Evolutionary conservation across 2,329 filamentous ascomycete species (phyloP).

Genomic region (Sclerotinia nivalis): DNA sequence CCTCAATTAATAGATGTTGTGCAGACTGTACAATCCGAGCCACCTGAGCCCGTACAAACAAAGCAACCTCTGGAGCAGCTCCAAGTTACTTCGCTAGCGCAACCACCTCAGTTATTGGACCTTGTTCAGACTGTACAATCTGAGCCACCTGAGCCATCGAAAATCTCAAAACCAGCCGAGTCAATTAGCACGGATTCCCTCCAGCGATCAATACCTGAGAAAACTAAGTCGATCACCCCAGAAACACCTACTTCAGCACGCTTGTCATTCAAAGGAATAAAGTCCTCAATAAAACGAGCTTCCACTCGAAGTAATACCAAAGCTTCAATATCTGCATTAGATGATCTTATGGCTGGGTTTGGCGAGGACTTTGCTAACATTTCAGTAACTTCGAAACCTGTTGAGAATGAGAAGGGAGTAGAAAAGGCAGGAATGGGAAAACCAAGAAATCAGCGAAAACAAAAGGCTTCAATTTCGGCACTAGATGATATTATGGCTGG

Average conservation of each 20-base stretch:
- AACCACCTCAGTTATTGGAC: neutral
- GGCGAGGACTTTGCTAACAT: neutral
- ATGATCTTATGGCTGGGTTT: constrained; percentile 24
- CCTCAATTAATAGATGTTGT: neutral
- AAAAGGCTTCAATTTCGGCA: constrained; percentile 9
- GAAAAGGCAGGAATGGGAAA: constrained; percentile 6
- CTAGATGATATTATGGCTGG: constrained; percentile 25
- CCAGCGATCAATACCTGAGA: neutral
- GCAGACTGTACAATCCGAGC: neutral
- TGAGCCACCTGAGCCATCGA: neutral
- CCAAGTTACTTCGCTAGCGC: too few species aligned
- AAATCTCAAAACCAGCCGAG: neutral
- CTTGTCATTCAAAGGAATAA: neutral
- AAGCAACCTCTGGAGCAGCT: neutral
- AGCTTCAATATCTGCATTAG: constrained; percentile 21
- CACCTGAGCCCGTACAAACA: neutral
- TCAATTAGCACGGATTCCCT: neutral
- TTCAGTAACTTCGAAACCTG: neutral
- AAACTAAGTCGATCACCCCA: neutral
- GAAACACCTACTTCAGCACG: constrained; percentile 1
- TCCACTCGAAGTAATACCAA: neutral
- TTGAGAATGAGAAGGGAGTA: constrained; percentile 10
- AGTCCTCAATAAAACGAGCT: neutral
- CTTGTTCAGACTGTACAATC: neutral
- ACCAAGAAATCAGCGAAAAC: neutral